Evolutionary conservation across 495 filamentous ascomycete genomes (phyloP).

Genomic region (Aspergillus sclerotiicarbonarius): DNA sequence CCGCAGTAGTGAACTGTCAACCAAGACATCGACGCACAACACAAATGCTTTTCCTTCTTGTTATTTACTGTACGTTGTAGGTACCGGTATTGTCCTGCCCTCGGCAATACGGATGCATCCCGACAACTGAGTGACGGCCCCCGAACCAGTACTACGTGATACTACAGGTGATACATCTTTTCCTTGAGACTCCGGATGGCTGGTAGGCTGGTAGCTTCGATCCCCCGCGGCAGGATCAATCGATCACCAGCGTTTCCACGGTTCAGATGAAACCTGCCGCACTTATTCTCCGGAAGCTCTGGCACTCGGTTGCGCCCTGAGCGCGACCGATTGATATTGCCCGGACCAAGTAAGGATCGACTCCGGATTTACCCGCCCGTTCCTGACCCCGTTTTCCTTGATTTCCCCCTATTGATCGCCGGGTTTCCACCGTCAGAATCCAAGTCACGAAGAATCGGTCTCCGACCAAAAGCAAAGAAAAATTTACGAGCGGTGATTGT

Average conservation of each 20-base stretch:
- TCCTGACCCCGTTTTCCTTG: not conserved
- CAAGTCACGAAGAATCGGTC: not conserved
- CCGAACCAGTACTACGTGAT: no score
- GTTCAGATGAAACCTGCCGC: not conserved
- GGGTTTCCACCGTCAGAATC: not conserved
- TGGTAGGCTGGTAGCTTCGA: no score
- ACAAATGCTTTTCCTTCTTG: not conserved
- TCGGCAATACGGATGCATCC: not conserved
- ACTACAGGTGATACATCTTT: no score
- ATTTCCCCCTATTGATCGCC: not conserved
- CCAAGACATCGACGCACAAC: not conserved
- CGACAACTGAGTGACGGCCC: no score
- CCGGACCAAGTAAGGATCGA: not conserved
- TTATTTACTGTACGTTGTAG: not conserved
- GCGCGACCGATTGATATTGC: not conserved
- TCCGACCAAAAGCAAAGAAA: not conserved
- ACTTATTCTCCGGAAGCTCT: slow-evolving; percentile 1
- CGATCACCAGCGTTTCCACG: not conserved
- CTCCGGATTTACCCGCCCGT: not conserved
- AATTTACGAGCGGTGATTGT: not conserved
- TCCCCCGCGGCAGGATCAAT: not conserved
- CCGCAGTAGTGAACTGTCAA: not conserved
- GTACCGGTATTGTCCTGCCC: not conserved
- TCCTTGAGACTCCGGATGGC: no score
- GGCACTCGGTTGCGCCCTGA: not conserved